Percentiles rank a stretch among this genome's conserved stretches.
Evolutionary conservation across 228 moss, liverwort and hornwort species (phyloP).

Genomic region (Sphagnum fallax): DNA sequence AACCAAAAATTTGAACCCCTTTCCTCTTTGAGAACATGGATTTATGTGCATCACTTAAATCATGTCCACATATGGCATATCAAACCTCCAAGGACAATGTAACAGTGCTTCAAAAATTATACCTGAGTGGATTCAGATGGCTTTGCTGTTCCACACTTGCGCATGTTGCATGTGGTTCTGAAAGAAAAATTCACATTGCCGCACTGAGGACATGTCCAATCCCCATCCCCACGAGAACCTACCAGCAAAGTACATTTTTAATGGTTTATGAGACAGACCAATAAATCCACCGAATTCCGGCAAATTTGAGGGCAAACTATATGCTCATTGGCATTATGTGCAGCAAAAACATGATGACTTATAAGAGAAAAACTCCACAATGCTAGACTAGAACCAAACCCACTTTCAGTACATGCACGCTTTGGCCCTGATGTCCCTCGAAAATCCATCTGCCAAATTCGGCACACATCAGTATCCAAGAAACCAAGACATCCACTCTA

Average conservation of each 20-base stretch:
- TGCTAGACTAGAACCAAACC: background rate
- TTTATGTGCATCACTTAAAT: background rate
- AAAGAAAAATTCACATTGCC: constrained; percentile 99
- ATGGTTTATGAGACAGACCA: constrained; percentile 11
- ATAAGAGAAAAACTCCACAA: too few species aligned
- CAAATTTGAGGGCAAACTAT: too few species aligned
- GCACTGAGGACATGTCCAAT: constrained; percentile 99
- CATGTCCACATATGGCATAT: background rate
- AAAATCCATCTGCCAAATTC: constrained; percentile 64
- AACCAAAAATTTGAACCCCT: too few species aligned
- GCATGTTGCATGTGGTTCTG: constrained; percentile 97
- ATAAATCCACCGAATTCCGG: too few species aligned
- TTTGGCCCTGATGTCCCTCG: constrained; percentile 80
- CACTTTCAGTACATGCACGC: constrained; percentile 85
- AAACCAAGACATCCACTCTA: too few species aligned
- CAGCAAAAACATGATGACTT: too few species aligned
- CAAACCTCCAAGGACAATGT: background rate
- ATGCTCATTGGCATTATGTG: too few species aligned
- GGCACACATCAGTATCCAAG: too few species aligned
- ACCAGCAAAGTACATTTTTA: constrained; percentile 4
- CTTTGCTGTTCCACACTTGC: constrained; percentile 94
- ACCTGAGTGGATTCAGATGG: constrained; percentile 89
- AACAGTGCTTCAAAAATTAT: background rate
- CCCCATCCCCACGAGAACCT: constrained; percentile 87
- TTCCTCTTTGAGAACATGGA: too few species aligned